Conservation (phyloP, 352 stramenopile species). For the Phytopythium montanum region DNA sequence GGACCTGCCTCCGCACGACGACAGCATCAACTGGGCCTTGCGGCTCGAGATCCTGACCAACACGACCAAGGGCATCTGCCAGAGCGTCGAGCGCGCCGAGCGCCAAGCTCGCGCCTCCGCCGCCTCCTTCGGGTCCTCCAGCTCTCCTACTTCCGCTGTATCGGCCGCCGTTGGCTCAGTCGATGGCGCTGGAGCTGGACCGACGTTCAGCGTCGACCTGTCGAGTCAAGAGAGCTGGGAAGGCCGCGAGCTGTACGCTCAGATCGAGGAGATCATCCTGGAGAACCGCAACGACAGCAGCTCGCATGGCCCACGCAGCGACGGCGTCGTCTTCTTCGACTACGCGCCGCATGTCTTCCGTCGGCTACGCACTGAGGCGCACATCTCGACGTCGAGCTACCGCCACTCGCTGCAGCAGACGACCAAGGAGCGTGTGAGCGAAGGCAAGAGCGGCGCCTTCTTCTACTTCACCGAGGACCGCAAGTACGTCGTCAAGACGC, state of each 20-base stretch:
- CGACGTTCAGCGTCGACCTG: conserved; percentile 3
- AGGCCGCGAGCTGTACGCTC: conserved; percentile 65
- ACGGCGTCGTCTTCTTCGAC: conserved; percentile 77
- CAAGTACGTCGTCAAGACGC: conserved; percentile 84
- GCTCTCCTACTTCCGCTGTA: conserved; percentile 11
- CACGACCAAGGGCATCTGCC: conserved; percentile 82
- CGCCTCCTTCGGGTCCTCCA: conserved; percentile 20
- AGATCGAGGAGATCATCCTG: conserved; percentile 73
- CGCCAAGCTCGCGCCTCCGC: conserved; percentile 41
- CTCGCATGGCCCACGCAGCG: conserved; percentile 26
- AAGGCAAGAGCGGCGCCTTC: conserved; percentile 80
- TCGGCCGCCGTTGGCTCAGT: conserved; percentile 1
- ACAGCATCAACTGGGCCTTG: conserved; percentile 86
- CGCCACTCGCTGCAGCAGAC: conserved; percentile 65
- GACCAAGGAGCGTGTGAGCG: conserved; percentile 74
- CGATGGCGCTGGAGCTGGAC: neutral
- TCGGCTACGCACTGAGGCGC: conserved; percentile 54
- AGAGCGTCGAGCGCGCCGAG: conserved; percentile 65
- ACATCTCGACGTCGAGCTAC: conserved; percentile 61
- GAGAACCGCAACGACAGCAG: conserved; percentile 60
- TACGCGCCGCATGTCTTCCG: conserved; percentile 81
- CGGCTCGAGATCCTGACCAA: conserved; percentile 85
- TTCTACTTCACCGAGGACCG: conserved; percentile 84
- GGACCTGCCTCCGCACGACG: conserved; percentile 57
- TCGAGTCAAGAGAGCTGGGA: conserved; percentile 39